A percentile compares a stretch with the other conserved stretches of the same genome.
These are phyloP conservation scores for Ustilago xerochloae DNA, from an alignment of 1,284 basidiomycete genomes.

Conservation along the genomic window DNA sequence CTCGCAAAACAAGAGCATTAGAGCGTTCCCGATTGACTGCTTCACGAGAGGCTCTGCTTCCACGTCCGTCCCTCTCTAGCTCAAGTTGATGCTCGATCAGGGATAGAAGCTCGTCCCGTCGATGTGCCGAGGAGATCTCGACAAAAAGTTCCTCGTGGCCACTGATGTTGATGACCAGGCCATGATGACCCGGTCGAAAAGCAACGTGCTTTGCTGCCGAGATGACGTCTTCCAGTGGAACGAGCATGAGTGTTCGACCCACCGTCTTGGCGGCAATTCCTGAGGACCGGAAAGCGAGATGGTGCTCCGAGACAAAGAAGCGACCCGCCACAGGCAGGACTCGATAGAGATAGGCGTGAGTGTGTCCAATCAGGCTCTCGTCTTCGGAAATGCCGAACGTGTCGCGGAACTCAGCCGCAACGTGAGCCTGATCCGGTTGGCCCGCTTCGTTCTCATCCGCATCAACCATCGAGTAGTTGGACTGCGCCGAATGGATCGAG, in stretches of 20 bases:
- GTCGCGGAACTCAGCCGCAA: constrained; percentile 38
- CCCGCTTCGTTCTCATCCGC: constrained; percentile 16
- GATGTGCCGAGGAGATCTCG: constrained; percentile 83
- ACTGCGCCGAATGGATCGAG: constrained; percentile 32
- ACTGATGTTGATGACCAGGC: constrained; percentile 87
- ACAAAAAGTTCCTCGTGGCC: constrained; percentile 97
- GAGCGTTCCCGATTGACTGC: constrained; percentile 37
- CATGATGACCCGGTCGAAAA: constrained; percentile 87
- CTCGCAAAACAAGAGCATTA: constrained; percentile 52
- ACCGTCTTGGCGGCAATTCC: constrained; percentile 54
- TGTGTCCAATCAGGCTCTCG: constrained; percentile 47
- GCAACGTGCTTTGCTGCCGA: constrained; percentile 85
- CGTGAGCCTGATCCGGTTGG: constrained; percentile 10
- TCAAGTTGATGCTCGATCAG: constrained; percentile 78
- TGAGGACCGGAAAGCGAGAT: constrained; percentile 63
- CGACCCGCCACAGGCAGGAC: constrained; percentile 58
- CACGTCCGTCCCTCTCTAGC: constrained; percentile 11
- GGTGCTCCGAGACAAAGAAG: constrained; percentile 52
- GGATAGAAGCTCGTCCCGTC: constrained; percentile 79
- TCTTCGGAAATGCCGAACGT: constrained; percentile 46
- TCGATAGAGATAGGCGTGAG: constrained; percentile 53
- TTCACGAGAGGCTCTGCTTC: constrained; percentile 17
- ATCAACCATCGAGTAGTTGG: constrained; percentile 44
- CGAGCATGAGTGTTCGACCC: constrained; percentile 79
- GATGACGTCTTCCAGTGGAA: constrained; percentile 88